These are phyloP conservation scores for Pseudoturritis turrita DNA, from an alignment of 345 rosid genomes.

Conservation along the genomic window DNA sequence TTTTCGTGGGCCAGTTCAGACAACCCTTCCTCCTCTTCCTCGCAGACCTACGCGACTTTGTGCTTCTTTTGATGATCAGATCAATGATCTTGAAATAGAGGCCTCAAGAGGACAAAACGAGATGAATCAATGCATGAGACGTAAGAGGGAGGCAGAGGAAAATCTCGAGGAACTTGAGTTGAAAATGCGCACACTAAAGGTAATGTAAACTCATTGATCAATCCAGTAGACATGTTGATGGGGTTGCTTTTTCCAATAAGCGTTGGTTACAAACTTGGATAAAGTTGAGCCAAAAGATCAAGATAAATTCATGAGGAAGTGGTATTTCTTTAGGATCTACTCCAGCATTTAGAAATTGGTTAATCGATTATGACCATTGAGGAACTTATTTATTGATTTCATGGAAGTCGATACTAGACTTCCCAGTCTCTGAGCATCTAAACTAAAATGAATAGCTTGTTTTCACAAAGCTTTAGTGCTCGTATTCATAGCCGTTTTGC, in stretches of 20 bases:
- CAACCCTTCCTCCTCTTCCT: slow-evolving; percentile 63
- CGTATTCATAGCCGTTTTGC: neutral
- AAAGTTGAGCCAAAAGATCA: too few species aligned
- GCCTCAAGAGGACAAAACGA: slow-evolving; percentile 34
- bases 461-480: neutral
- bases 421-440: neutral
- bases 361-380: too few species aligned
- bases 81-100: slow-evolving; percentile 55
- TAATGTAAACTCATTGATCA: slow-evolving; percentile 20
- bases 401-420: too few species aligned
- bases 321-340: too few species aligned
- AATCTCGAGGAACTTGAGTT: slow-evolving; percentile 42
- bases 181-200: slow-evolving; percentile 49
- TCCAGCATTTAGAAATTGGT: too few species aligned
- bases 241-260: too few species aligned
- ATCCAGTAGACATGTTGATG: slow-evolving; percentile 1
- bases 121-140: slow-evolving; percentile 44
- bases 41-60: slow-evolving; percentile 68
- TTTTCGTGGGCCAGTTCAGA: slow-evolving; percentile 80
- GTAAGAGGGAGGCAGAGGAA: slow-evolving; percentile 54
- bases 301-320: too few species aligned
- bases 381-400: too few species aligned
- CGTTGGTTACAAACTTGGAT: too few species aligned
- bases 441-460: slow-evolving; percentile 5
- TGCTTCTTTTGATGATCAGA: slow-evolving; percentile 75